These are phyloP conservation scores for Aspergillus neotritici DNA, from an alignment of 2,329 filamentous ascomycete species.

Conservation along the genomic window DNA sequence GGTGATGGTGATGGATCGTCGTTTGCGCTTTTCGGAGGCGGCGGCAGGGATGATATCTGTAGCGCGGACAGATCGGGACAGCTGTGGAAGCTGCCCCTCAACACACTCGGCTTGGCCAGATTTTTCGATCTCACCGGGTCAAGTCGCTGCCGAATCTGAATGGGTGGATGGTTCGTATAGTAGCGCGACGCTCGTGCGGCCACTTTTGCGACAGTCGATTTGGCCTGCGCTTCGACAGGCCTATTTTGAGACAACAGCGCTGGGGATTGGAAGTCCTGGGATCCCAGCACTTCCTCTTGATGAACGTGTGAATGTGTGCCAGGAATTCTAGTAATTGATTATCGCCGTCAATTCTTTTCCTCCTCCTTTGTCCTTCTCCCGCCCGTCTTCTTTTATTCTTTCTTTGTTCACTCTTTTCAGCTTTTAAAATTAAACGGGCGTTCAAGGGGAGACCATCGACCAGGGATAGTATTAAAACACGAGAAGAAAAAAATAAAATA, in stretches of 20 bases:
- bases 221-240: background rate
- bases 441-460: no score
- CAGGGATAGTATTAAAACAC: no score
- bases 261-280: no score
- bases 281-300: no score
- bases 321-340: no score
- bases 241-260: background rate
- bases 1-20: conserved; percentile 21
- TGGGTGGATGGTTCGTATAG: conserved; percentile 1
- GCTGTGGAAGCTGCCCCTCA: conserved; percentile 39
- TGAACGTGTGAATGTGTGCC: no score
- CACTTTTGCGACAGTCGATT: conserved; percentile 3
- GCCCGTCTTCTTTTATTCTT: no score
- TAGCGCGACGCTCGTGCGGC: conserved; percentile 5
- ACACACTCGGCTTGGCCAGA: conserved; percentile 36
- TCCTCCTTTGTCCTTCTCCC: no score
- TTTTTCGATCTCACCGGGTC: conserved; percentile 28
- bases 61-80: conserved; percentile 40
- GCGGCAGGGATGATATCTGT: conserved; percentile 26
- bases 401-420: no score
- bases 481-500: no score
- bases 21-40: conserved; percentile 19
- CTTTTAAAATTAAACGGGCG: no score
- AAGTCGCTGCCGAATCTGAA: conserved; percentile 9
- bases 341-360: no score